These are phyloP conservation scores for Leishmania tarentolae DNA, from an alignment of 208 protist species.

Conservation along the genomic window DNA sequence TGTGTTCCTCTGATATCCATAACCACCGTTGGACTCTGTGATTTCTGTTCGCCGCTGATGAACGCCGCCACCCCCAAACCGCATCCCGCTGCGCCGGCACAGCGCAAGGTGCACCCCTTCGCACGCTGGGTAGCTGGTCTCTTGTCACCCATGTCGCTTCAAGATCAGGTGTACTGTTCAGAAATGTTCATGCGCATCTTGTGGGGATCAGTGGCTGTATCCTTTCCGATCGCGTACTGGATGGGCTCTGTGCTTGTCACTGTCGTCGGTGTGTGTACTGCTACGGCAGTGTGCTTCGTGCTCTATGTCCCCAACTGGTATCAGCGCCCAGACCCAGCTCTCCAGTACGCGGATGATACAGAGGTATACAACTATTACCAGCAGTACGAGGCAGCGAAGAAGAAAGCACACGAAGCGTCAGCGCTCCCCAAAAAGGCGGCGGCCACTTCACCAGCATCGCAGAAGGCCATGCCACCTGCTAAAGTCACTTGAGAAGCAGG, in stretches of 20 bases:
- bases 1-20: neutral
- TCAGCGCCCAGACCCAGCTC: slow-evolving; percentile 52
- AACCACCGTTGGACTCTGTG: neutral
- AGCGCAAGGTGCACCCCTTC: slow-evolving; percentile 50
- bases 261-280: slow-evolving; percentile 39
- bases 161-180: slow-evolving; percentile 53
- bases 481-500: neutral
- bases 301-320: slow-evolving; percentile 84
- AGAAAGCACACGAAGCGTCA: slow-evolving; percentile 7
- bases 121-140: slow-evolving; percentile 63
- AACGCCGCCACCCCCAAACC: slow-evolving; percentile 6
- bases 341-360: slow-evolving; percentile 60
- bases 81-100: neutral
- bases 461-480: neutral
- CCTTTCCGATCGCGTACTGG: slow-evolving; percentile 62
- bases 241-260: slow-evolving; percentile 58
- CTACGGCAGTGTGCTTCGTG: slow-evolving; percentile 40
- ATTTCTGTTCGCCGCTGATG: neutral
- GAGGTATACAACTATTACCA: slow-evolving; percentile 68
- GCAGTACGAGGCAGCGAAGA: slow-evolving; percentile 40
- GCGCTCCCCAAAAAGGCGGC: neutral
- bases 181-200: slow-evolving; percentile 41
- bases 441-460: neutral
- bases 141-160: slow-evolving; percentile 78
- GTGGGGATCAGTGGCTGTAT: slow-evolving; percentile 49